Evolutionary conservation across 495 filamentous ascomycete genomes (phyloP).

Genomic region (Astrothelium macrocarpum): DNA sequence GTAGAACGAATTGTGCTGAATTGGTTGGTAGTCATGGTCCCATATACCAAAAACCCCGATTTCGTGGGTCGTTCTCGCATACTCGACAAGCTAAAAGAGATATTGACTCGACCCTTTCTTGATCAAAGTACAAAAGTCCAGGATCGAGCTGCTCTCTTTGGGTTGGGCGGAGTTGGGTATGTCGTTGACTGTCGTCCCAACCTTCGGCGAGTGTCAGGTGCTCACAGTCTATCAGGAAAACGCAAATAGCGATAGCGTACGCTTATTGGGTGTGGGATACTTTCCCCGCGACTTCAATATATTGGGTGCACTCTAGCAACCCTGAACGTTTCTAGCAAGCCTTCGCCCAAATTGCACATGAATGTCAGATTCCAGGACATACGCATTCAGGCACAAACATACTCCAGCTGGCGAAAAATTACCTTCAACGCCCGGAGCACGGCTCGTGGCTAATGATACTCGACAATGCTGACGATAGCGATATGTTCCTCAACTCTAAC

Average conservation of each 20-base stretch:
- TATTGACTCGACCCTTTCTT: not conserved
- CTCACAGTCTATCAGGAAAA: not conserved
- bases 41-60: slow-evolving; percentile 5
- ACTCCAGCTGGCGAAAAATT: slow-evolving; percentile 17
- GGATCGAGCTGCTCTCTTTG: not conserved
- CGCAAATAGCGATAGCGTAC: slow-evolving; percentile 4
- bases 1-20: no score
- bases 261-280: not conserved
- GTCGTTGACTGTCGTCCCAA: not conserved
- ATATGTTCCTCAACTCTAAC: slow-evolving; percentile 17
- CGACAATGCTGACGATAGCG: slow-evolving; percentile 32
- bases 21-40: not conserved
- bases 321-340: not conserved
- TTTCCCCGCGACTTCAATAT: not conserved
- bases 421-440: slow-evolving; percentile 14
- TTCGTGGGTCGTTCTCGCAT: not conserved
- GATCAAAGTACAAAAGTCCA: not conserved
- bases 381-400: slow-evolving; percentile 8
- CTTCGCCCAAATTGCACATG: not conserved
- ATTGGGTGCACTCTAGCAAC: not conserved
- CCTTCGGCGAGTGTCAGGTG: not conserved
- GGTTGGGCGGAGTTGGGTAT: not conserved
- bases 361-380: not conserved
- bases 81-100: not conserved
- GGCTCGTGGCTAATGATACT: slow-evolving; percentile 31